These are phyloP conservation scores for Ustilago trichophora DNA, from an alignment of 1,284 basidiomycete genomes.

Conservation along the genomic window DNA sequence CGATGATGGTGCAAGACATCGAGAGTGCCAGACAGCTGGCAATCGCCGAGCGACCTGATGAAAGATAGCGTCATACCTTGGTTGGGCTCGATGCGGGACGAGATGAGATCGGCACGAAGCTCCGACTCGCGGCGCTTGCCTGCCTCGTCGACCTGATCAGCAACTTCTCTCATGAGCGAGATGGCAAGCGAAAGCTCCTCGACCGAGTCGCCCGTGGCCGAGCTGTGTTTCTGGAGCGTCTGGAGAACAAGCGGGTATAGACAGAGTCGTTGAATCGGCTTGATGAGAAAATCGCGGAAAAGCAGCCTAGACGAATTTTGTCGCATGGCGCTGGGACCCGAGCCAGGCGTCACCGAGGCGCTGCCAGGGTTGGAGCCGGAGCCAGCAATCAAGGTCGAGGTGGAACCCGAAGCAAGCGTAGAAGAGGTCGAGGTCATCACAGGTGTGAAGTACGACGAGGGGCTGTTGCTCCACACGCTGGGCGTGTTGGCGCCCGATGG, in stretches of 20 bases:
- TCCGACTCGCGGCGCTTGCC: conserved; percentile 56
- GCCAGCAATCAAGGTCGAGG: conserved; percentile 15
- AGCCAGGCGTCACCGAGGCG: conserved; percentile 20
- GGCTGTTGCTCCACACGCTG: conserved; percentile 19
- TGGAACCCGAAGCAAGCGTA: conserved; percentile 13
- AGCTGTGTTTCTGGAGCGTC: conserved; percentile 57
- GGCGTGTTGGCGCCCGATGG: conserved; percentile 39
- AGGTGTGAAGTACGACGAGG: conserved; percentile 37
- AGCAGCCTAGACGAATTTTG: conserved; percentile 50
- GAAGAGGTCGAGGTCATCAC: conserved; percentile 15
- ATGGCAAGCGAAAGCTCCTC: conserved; percentile 51
- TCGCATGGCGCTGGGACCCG: conserved; percentile 10
- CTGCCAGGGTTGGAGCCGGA: conserved; percentile 17
- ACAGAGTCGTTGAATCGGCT: conserved; percentile 65
- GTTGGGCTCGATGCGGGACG: conserved; percentile 56
- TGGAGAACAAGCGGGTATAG: conserved; percentile 63
- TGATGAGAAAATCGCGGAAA: conserved; percentile 65
- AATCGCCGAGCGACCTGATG: conserved; percentile 55
- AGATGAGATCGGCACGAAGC: conserved; percentile 58
- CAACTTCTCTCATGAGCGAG: conserved; percentile 54
- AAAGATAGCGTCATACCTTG: conserved; percentile 43
- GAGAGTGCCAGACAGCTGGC: conserved; percentile 59
- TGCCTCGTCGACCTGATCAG: conserved; percentile 61
- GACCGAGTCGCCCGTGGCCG: conserved; percentile 20
- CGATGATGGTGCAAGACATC: conserved; percentile 63